Evolutionary conservation across 2,329 filamentous ascomycete species (phyloP).

Genomic region (Blastomyces gilchristii): DNA sequence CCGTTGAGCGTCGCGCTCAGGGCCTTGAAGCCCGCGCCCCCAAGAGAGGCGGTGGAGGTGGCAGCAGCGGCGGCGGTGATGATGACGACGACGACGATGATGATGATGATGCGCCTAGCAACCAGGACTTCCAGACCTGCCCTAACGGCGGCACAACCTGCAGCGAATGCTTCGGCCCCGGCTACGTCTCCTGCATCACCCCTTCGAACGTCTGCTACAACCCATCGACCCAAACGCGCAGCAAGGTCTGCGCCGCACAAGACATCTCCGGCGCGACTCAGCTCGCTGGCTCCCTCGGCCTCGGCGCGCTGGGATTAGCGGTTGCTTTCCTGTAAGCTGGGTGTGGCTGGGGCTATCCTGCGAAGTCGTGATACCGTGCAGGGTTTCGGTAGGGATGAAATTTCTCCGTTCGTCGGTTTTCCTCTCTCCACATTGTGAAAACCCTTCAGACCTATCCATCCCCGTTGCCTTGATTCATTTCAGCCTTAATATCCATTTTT

Average conservation of each 20-base stretch:
- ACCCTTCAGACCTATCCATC: neutral
- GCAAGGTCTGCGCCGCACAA: neutral
- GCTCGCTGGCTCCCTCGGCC: neutral
- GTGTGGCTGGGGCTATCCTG: neutral
- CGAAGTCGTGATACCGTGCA: neutral
- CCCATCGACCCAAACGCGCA: neutral
- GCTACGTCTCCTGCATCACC: constrained; percentile 1
- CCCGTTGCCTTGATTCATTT: neutral
- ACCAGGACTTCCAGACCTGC: neutral
- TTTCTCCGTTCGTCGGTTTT: neutral
- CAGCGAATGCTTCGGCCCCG: constrained; percentile 1
- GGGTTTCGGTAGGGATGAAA: neutral
- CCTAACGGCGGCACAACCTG: constrained; percentile 1
- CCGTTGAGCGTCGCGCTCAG: neutral
- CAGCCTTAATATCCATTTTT: neutral
- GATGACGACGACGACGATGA: neutral
- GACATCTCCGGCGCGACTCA: neutral
- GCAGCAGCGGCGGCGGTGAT: too few species aligned
- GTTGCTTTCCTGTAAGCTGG: neutral
- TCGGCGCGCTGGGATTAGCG: constrained; percentile 2
- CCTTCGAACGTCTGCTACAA: constrained; percentile 2
- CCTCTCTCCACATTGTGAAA: neutral
- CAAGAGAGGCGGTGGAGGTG: neutral
- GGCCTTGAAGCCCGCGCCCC: neutral
- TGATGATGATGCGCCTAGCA: neutral